Base-by-base conservation (phyloP, 2,329 filamentous ascomycete genomes). In the Penicillium polonicum region DNA sequence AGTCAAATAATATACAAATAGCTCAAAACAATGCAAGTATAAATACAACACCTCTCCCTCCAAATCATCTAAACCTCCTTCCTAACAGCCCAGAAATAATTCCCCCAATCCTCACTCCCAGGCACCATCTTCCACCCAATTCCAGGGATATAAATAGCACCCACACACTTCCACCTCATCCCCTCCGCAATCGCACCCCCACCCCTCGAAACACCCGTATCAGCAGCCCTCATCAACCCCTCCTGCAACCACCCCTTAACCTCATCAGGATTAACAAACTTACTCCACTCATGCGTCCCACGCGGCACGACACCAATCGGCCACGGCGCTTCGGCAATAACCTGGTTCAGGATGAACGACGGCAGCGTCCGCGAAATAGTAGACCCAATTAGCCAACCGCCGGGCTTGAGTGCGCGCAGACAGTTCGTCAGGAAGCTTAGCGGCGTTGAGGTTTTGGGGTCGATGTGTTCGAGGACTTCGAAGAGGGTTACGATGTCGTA, bases 281-380 rank as follows among this genome's bases (percentile, higher is more conserved):
- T 96, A 61, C 82, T 82, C 94, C 94, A 99, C 74, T 97, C 92
- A 77, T 99, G 94, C 46, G 94, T 99, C 2, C 94, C 94, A 63
- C 84, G 85, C 10, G 94, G 94, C 56, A 99, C 94, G 60, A 97
- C 91, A 5, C 90, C 82, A 38, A 80, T 72, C 4, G 78, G 70
- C 75, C 72, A 96, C 68, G 57, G 97, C 72, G 77, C 90, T 78
- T 99, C 94, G 0, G 94, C 94, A 62, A 96, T 82, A 25, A 97
- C 79, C 69, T 96, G 96, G 3, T 95, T 99, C 13, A 93, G 92
- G 46, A 97, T 76, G 88, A 91, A 99, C 65, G 90, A 94, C 60
- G 86, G 86, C 83, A 90, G 90, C 1, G 91, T 96, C 62, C 94
- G 82, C 50, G 94, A 90, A 71, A 99, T 97, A 3, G 94, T 99